Evolutionary conservation across 768 basidiomycete species (phyloP).

Genomic region (Xerocomus potaroensis): DNA sequence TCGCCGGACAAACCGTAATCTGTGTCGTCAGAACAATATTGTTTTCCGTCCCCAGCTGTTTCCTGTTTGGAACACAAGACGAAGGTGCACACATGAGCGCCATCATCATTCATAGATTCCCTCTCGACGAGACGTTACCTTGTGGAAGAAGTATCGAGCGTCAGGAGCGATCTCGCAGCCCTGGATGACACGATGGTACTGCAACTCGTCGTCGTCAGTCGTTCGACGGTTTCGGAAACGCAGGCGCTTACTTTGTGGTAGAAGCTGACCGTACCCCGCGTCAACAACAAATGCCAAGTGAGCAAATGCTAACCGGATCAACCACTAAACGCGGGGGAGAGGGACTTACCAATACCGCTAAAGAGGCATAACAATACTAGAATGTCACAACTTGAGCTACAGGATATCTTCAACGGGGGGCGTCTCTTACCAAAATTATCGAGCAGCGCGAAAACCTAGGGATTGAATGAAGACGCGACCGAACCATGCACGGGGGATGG

Average conservation of each 20-base stretch:
- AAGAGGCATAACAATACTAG: neutral
- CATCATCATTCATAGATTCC: neutral
- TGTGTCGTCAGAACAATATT: conserved; percentile 9
- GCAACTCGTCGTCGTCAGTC: neutral
- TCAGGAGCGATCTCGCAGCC: conserved; percentile 10
- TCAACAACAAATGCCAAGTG: too few relatives aligned
- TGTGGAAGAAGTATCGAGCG: neutral
- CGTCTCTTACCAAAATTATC: conserved; percentile 6
- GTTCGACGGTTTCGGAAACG: neutral
- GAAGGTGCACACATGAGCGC: too few relatives aligned
- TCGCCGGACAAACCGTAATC: neutral
- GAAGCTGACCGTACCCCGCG: conserved; percentile 1
- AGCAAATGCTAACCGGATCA: too few relatives aligned
- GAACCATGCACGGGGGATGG: neutral
- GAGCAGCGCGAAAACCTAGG: conserved; percentile 8
- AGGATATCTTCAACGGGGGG: too few relatives aligned
- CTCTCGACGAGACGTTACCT: conserved; percentile 10
- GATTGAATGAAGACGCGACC: neutral
- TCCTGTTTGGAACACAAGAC: neutral
- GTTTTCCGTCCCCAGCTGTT: neutral
- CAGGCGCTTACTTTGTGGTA: conserved; percentile 5
- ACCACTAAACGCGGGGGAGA: too few relatives aligned
- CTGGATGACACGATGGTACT: conserved; percentile 13
- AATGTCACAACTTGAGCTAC: neutral
- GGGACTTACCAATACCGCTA: conserved; percentile 1